Percentiles rank a stretch among this genome's conserved stretches.
Conservation (phyloP, 116 monocot genomes). For the Cymodocea nodosa region DNA sequence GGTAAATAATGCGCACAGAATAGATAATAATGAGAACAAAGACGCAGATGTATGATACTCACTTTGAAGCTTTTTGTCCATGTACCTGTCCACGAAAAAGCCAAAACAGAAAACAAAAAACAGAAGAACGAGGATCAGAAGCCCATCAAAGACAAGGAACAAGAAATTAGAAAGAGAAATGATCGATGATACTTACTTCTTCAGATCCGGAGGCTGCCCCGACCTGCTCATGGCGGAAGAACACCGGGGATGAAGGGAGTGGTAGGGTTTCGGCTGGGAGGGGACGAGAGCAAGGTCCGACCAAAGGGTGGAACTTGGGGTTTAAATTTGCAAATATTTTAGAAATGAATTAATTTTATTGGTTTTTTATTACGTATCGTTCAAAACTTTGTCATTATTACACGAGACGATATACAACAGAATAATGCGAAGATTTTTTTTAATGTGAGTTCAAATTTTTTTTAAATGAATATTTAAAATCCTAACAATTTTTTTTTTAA, state of each 20-base stretch:
- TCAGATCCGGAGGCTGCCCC: conserved; percentile 14
- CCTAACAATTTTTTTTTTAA: too few species aligned
- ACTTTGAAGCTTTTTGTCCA: conserved; percentile 16
- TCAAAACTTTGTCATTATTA: too few species aligned
- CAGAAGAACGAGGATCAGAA: background rate
- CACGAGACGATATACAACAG: too few species aligned
- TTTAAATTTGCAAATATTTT: too few species aligned
- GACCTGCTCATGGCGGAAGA: conserved; percentile 10
- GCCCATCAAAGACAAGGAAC: background rate
- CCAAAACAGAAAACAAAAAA: background rate
- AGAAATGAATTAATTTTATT: too few species aligned
- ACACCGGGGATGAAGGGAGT: background rate
- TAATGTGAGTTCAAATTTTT: too few species aligned
- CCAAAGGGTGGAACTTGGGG: too few species aligned
- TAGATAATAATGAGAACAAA: too few species aligned
- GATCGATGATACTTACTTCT: conserved; percentile 1
- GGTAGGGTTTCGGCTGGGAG: conserved; percentile 3
- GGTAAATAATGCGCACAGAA: too few species aligned
- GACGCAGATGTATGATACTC: background rate
- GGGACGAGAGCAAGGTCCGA: background rate
- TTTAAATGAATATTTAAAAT: too few species aligned
- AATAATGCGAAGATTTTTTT: too few species aligned
- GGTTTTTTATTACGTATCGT: too few species aligned
- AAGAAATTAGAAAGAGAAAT: background rate
- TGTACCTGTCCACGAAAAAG: background rate